Percentiles rank a stretch among this genome's conserved stretches.
Conservation (phyloP, 2,329 filamentous ascomycete species). For the Alternaria infectoria region DNA sequence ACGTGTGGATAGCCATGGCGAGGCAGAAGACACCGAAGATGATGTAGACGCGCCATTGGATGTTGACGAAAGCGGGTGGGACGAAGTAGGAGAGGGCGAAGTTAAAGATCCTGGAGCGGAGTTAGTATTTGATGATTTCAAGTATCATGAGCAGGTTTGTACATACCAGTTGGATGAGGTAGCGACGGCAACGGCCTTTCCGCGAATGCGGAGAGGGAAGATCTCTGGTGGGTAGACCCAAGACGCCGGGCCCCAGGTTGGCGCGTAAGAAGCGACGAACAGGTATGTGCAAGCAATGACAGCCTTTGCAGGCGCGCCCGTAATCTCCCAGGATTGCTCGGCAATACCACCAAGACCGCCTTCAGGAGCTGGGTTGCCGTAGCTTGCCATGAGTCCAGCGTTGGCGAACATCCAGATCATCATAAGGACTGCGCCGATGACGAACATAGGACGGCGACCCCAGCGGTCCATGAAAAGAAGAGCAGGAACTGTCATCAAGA, state of each 20-base stretch:
- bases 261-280: constrained; percentile 73
- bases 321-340: constrained; percentile 52
- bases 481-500: constrained; percentile 77
- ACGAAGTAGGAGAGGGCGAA: constrained; percentile 63
- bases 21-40: constrained; percentile 77
- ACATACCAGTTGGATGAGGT: constrained; percentile 63
- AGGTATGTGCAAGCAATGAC: constrained; percentile 75
- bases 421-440: constrained; percentile 72
- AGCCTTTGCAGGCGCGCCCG: constrained; percentile 49
- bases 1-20: constrained; percentile 71
- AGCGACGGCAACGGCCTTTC: constrained; percentile 67
- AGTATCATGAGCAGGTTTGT: neutral
- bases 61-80: constrained; percentile 64
- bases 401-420: constrained; percentile 66
- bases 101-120: constrained; percentile 54
- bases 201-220: constrained; percentile 67
- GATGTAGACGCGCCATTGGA: constrained; percentile 70
- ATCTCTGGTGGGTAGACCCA: constrained; percentile 68
- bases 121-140: neutral
- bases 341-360: constrained; percentile 50
- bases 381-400: constrained; percentile 66
- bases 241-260: constrained; percentile 66
- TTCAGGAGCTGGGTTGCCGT: constrained; percentile 55
- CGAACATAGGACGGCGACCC: constrained; percentile 72
- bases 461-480: constrained; percentile 76